Evolutionary conservation across 768 basidiomycete species (phyloP).

Genomic region (Phlebiopsis flavidoalba): DNA sequence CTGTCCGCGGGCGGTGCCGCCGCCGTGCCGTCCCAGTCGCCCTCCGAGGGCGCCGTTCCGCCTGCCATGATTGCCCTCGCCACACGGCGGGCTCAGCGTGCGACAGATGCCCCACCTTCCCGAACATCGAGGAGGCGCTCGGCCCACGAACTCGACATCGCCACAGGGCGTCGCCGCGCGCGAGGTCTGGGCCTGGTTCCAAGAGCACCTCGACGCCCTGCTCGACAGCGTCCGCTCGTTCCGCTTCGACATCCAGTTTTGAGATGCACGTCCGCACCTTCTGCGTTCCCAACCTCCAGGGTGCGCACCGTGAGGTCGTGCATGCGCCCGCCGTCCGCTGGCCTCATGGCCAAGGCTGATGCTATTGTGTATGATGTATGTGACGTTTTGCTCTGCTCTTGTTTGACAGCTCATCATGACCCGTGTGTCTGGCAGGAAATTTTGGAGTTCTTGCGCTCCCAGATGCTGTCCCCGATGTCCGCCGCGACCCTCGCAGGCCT

Average conservation of each 20-base stretch:
- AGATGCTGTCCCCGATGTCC: slow-evolving; percentile 77
- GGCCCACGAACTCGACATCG: slow-evolving; percentile 68
- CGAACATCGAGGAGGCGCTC: slow-evolving; percentile 72
- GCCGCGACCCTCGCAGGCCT: slow-evolving; percentile 63
- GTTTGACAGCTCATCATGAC: slow-evolving; percentile 16
- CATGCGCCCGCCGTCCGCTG: slow-evolving; percentile 86
- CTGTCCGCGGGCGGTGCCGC: slow-evolving; percentile 20
- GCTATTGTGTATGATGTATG: slow-evolving; percentile 88
- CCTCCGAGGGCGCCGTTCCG: slow-evolving; percentile 32
- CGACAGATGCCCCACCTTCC: slow-evolving; percentile 79
- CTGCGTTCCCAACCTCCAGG: slow-evolving; percentile 67
- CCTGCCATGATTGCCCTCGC: slow-evolving; percentile 41
- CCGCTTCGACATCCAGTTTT: slow-evolving; percentile 86
- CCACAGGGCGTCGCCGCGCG: slow-evolving; percentile 75
- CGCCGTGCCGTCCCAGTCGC: slow-evolving; percentile 51
- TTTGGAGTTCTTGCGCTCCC: slow-evolving; percentile 76
- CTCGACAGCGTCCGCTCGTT: slow-evolving; percentile 72
- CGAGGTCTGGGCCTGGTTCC: slow-evolving; percentile 91
- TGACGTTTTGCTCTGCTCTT: slow-evolving; percentile 13
- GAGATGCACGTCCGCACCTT: slow-evolving; percentile 83
- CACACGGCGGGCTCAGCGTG: slow-evolving; percentile 54
- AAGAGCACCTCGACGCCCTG: slow-evolving; percentile 81
- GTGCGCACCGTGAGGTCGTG: slow-evolving; percentile 79
- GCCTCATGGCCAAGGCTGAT: slow-evolving; percentile 85
- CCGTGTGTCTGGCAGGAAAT: slow-evolving; percentile 59